These are phyloP conservation scores for Yarrowia bubula DNA, from an alignment of 805 yeast species.

Conservation along the genomic window DNA sequence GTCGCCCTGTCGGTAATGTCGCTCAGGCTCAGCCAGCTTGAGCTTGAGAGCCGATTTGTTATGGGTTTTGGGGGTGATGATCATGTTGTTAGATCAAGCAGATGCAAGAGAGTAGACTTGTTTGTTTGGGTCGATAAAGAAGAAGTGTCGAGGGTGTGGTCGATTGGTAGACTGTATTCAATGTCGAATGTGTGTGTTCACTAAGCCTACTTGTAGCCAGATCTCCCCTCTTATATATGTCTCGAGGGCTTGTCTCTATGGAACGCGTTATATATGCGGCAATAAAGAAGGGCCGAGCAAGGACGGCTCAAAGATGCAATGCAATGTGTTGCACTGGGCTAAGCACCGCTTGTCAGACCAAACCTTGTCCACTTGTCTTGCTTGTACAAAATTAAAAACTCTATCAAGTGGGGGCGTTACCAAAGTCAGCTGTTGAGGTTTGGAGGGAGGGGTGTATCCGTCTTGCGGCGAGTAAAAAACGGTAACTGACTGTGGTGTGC, in stretches of 20 bases:
- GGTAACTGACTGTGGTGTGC: no score
- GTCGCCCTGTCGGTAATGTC: conserved; percentile 25
- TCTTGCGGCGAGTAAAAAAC: no score
- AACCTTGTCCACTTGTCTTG: not conserved
- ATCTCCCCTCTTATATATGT: conserved; percentile 5
- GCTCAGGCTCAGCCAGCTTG: conserved; percentile 20
- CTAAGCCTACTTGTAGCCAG: no score
- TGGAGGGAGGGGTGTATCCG: not conserved
- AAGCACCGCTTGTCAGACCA: not conserved
- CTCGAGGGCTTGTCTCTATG: not conserved
- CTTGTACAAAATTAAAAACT: not conserved
- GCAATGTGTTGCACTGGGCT: conserved; percentile 7
- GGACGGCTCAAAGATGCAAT: conserved; percentile 23
- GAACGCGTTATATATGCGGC: conserved; percentile 23
- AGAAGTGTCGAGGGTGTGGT: not conserved
- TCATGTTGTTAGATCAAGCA: conserved; percentile 11
- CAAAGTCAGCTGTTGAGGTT: conserved; percentile 20
- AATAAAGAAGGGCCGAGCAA: conserved; percentile 25
- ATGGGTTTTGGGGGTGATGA: conserved; percentile 24
- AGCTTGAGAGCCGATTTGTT: conserved; percentile 23
- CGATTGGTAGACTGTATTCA: no score
- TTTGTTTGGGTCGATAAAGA: not conserved
- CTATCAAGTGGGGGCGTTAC: conserved; percentile 21
- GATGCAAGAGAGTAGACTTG: conserved; percentile 1
- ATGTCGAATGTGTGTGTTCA: no score